Base-by-base conservation (phyloP, 371 early-diverging fungal genomes). In the Syncephalastrum monosporum region DNA sequence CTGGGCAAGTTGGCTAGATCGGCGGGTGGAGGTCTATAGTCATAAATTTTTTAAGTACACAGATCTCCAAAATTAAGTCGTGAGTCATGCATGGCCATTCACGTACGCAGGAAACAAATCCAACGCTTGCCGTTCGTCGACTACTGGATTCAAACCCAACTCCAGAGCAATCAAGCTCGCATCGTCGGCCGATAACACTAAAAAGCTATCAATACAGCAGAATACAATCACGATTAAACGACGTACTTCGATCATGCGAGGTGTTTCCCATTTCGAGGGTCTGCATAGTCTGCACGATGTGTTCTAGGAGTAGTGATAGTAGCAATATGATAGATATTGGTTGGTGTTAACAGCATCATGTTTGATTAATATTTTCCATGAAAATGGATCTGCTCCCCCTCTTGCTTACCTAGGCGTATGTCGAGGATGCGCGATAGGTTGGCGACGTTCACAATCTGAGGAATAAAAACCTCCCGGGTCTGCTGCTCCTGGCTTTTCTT, bases 121-220 rank as follows among this genome's bases (percentile, higher is more conserved):
- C 6, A 78, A 55, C 0, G 82, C 74, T 44, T 74, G 86, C 17
- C 79, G 70, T 7, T 73, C 68, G 53, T 82, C 81, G 0, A 95
- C 79, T 41, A 93, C 84, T 17, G 96, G 96, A 50, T 90, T 91
- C 63, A 91, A 82, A 58, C 91, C 84, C 59, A 89, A 87, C 64
- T 93, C 93, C 75, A 95, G 67, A 2, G 87, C 96, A 63, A 97
- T 83, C 56, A 92, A 68, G 47, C 88, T 87, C 0, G 96, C 92
- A 67, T 88, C 91, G 53, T 96, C 96, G 12, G 90, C 68, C 51
- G 81, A 84, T 17, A 97, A 67, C 60, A 94, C 89, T 90, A 44
- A 27, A 7, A 27, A 27, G 3, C 17, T 3, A 5, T 13, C 29
- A 42, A 43, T 23, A 13, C 17, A 42, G 2, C 6, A 23, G 4